Conservation (phyloP, 2,329 filamentous ascomycete species). For the Fusarium austroafricanum region DNA sequence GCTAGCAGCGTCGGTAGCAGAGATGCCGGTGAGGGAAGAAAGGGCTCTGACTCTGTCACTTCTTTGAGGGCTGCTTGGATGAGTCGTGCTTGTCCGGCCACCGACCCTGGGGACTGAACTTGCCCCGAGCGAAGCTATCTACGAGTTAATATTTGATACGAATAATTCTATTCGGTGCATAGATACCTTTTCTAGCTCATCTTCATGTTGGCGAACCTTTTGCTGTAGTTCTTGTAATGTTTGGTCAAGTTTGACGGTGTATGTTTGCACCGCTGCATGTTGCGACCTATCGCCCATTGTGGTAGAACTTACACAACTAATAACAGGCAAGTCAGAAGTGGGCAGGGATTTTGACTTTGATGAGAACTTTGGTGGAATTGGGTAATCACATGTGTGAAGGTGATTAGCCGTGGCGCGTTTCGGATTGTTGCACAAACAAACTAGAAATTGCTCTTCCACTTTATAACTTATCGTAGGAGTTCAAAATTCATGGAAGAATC, state of each 20-base stretch:
- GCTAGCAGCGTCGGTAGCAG: slow-evolving; percentile 78
- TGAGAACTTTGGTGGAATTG: neutral
- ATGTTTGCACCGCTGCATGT: slow-evolving; percentile 31
- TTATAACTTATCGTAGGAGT: neutral
- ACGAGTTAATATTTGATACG: neutral
- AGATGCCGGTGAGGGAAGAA: slow-evolving; percentile 74
- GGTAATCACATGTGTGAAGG: neutral
- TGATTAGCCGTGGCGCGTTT: slow-evolving; percentile 6
- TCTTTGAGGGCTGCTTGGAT: slow-evolving; percentile 75
- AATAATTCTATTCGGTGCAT: neutral
- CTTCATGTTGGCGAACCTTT: slow-evolving; percentile 66
- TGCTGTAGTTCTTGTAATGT: slow-evolving; percentile 75
- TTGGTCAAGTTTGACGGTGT: slow-evolving; percentile 68
- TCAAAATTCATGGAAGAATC: neutral
- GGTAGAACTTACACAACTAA: neutral
- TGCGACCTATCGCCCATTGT: slow-evolving; percentile 45
- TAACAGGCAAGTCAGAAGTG: neutral
- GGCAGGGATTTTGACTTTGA: neutral
- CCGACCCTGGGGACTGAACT: slow-evolving; percentile 42
- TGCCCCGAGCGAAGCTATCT: slow-evolving; percentile 47
- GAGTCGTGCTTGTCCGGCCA: slow-evolving; percentile 52
- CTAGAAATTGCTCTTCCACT: neutral
- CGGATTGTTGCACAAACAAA: neutral
- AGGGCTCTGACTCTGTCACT: slow-evolving; percentile 70
- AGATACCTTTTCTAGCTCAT: slow-evolving; percentile 59